Evolutionary conservation across 345 rosid species (phyloP).

Genomic region (Syzygium grande): DNA sequence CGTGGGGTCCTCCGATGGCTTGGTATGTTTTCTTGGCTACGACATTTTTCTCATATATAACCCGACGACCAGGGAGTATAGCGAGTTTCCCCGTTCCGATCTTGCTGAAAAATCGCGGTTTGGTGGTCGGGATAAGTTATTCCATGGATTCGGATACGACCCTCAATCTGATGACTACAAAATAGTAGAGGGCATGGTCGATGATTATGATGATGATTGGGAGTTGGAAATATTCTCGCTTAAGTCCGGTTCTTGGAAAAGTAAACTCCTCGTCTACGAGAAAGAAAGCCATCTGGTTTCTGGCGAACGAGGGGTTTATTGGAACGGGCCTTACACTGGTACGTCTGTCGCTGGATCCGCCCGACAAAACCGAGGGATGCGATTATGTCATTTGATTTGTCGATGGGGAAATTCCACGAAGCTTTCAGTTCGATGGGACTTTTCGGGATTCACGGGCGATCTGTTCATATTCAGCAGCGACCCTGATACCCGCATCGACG

Average conservation of each 20-base stretch:
- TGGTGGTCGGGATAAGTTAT: too few species aligned
- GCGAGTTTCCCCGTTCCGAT: background rate
- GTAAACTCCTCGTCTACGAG: background rate
- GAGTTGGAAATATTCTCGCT: background rate
- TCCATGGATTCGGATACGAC: conserved; percentile 5
- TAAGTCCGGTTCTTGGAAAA: background rate
- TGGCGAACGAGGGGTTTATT: background rate
- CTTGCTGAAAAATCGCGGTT: background rate
- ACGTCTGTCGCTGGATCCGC: too few species aligned
- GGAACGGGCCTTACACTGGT: conserved; percentile 1
- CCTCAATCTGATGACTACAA: background rate
- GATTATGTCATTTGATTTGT: background rate
- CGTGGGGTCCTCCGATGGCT: conserved; percentile 1
- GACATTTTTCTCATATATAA: background rate
- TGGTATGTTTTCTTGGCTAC: background rate
- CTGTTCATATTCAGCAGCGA: background rate
- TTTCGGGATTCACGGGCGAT: background rate
- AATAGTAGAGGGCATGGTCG: background rate
- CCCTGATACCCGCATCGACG: background rate
- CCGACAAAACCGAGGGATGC: too few species aligned
- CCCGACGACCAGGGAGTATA: background rate
- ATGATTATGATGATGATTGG: too few species aligned
- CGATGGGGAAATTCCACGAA: background rate
- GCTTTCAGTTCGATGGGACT: background rate
- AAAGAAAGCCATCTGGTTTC: too few species aligned